Evolutionary conservation across 2,329 filamentous ascomycete species (phyloP).

Genomic region (Stemphylium lycopersici): DNA sequence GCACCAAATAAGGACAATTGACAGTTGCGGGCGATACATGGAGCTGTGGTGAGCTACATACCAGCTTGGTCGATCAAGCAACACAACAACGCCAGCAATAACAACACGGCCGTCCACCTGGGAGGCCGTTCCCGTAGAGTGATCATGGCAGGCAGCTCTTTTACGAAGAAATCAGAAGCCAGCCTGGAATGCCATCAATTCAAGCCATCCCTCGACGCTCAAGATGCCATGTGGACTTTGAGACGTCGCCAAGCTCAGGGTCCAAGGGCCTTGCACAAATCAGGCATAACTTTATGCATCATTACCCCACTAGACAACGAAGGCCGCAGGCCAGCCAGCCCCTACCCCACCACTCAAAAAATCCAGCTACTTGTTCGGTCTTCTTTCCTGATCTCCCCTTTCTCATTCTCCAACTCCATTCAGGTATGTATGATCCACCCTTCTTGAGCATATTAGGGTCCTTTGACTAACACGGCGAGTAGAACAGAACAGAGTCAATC

Average conservation of each 20-base stretch:
- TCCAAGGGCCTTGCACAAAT: constrained; percentile 11
- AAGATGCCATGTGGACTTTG: constrained; percentile 24
- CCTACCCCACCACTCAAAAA: constrained; percentile 39
- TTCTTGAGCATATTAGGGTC: constrained; percentile 56
- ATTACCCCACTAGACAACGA: constrained; percentile 18
- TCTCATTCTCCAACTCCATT: constrained; percentile 18
- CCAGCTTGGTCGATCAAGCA: constrained; percentile 45
- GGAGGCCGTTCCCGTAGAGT: constrained; percentile 48
- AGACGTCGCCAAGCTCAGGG: constrained; percentile 17
- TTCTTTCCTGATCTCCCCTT: constrained; percentile 19
- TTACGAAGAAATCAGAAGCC: constrained; percentile 18
- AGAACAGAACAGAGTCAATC: constrained; percentile 42
- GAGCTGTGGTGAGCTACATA: constrained; percentile 32
- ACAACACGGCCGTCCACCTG: constrained; percentile 64
- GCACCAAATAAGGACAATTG: not conserved
- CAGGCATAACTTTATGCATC: constrained; percentile 16
- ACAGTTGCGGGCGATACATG: not conserved
- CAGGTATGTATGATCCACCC: constrained; percentile 24
- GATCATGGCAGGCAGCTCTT: constrained; percentile 37
- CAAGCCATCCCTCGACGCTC: constrained; percentile 6
- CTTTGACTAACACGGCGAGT: constrained; percentile 53
- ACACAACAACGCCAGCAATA: constrained; percentile 43
- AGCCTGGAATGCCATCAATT: constrained; percentile 21
- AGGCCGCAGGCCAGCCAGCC: constrained; percentile 17
- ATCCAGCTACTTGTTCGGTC: constrained; percentile 26